phyloP scores from a whole-genome alignment of 164 flowering plant species.

The Euptelea pleiosperma region DNA sequence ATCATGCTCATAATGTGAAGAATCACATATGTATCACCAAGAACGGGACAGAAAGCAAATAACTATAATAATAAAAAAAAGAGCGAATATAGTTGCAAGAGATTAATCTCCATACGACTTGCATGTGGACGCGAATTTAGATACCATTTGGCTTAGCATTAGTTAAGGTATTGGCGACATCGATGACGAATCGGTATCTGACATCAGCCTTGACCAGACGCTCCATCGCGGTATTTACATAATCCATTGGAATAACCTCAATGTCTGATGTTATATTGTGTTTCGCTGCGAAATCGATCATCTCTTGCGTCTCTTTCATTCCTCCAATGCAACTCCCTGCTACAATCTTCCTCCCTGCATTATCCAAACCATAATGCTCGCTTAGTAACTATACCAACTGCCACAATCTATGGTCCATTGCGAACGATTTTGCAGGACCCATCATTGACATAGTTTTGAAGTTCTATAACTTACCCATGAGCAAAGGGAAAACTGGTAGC shows the following conservation, averaged over 20 bases:
- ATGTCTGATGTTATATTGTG: conserved; percentile 35
- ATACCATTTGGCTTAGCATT: conserved; percentile 13
- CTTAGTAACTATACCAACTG: not conserved
- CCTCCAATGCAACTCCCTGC: conserved; percentile 40
- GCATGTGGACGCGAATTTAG: too few species aligned
- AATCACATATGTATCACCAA: too few species aligned
- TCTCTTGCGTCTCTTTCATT: conserved; percentile 42
- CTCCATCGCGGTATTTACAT: conserved; percentile 46
- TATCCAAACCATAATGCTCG: not conserved
- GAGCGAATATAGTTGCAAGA: too few species aligned
- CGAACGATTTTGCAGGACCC: too few species aligned
- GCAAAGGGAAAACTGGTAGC: conserved; percentile 35
- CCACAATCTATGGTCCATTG: too few species aligned
- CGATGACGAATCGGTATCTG: conserved; percentile 41
- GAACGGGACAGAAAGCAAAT: too few species aligned
- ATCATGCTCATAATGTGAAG: too few species aligned
- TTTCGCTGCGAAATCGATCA: conserved; percentile 38
- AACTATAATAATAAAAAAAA: too few species aligned
- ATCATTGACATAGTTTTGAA: too few species aligned
- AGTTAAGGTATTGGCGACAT: conserved; percentile 32
- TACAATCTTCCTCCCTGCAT: conserved; percentile 33
- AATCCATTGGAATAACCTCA: conserved; percentile 41
- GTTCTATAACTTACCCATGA: conserved; percentile 43
- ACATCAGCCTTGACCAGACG: conserved; percentile 39
- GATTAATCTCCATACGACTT: too few species aligned